These are phyloP conservation scores for Aristolochia fimbriata DNA, from an alignment of 164 flowering plant genomes.

Conservation along the genomic window DNA sequence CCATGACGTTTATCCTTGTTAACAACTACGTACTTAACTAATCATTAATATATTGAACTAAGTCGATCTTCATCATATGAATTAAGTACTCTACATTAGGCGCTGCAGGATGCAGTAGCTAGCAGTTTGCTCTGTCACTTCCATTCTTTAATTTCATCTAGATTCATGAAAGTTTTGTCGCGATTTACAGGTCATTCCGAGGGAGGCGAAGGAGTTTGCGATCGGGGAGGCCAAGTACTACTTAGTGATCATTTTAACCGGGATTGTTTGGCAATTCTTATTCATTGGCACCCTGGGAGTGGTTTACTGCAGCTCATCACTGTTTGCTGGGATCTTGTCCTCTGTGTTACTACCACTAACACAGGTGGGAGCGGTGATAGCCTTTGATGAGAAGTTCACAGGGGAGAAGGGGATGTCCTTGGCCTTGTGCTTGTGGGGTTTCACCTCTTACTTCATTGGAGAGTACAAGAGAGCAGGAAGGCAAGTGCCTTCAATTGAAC, in stretches of 20 bases:
- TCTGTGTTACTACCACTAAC: conserved; percentile 36
- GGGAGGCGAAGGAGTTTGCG: conserved; percentile 35
- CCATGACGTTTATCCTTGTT: too few relatives aligned
- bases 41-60: too few relatives aligned
- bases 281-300: conserved; percentile 41
- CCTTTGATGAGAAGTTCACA: conserved; percentile 14
- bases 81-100: too few relatives aligned
- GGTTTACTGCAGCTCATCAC: conserved; percentile 36
- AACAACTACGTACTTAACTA: too few relatives aligned
- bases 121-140: too few relatives aligned
- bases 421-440: conserved; percentile 16
- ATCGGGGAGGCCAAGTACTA: conserved; percentile 41
- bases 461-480: background rate
- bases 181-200: conserved; percentile 29
- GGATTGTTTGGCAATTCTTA: conserved; percentile 35
- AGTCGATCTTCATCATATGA: too few relatives aligned
- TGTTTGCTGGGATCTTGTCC: conserved; percentile 33
- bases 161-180: too few relatives aligned
- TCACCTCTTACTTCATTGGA: conserved; percentile 15
- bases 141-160: too few relatives aligned
- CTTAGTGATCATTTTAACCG: conserved; percentile 22
- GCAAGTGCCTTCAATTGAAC: background rate
- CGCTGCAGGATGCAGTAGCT: too few relatives aligned
- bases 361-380: conserved; percentile 24
- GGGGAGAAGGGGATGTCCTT: conserved; percentile 18